Base-by-base conservation (phyloP, 108 stramenopile species). In the Parietichytrium sp. region DNA sequence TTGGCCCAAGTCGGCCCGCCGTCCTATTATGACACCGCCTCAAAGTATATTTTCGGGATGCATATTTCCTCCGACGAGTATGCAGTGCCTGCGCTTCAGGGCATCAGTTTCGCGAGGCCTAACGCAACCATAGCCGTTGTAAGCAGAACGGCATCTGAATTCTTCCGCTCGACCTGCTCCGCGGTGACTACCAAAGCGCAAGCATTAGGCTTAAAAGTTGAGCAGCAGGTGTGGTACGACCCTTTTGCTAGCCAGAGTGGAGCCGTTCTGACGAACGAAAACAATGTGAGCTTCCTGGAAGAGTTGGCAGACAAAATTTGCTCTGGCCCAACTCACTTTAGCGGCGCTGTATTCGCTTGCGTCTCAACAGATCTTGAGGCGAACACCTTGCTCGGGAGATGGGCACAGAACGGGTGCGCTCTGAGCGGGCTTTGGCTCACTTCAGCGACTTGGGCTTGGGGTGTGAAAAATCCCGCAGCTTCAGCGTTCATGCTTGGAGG, bases 21-120 rank as follows among this genome's bases (percentile, higher is more conserved):
- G 16, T 55, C 82, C 1, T 91, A 82, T 81, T 91, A 90, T 47
- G 72, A 49, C 7, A 45, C 16, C 13, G 31, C 42, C 15, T 90
- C 90, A 49, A 85, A 85, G 3, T 89, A 87, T 38, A 84, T 91
- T 2, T 91, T 91, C 79, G 91, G 91, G 2, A 85, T 90, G 52
- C 89, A 90, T 83, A 78, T 91, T 18, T 80, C 84, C 47, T 86
- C 83, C 29, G 86, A 91, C 49, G 49, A 49, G 4, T 91, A 91
- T 51, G 48, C 89, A 12, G 26, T 79, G 2, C 79, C 86, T 7
- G 54, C 86, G 3, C 47, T 88, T 10, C 86, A 80, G 52, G 45
- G 79, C 3, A 49, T 91, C 30, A 29, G 48, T 6, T 88, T 91
- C 80, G 82, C 79, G 79, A 49, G 23, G 38, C 29, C 79, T 48